These are phyloP conservation scores for Aspergillus sclerotialis DNA, from an alignment of 2,329 filamentous ascomycete species.

Conservation along the genomic window DNA sequence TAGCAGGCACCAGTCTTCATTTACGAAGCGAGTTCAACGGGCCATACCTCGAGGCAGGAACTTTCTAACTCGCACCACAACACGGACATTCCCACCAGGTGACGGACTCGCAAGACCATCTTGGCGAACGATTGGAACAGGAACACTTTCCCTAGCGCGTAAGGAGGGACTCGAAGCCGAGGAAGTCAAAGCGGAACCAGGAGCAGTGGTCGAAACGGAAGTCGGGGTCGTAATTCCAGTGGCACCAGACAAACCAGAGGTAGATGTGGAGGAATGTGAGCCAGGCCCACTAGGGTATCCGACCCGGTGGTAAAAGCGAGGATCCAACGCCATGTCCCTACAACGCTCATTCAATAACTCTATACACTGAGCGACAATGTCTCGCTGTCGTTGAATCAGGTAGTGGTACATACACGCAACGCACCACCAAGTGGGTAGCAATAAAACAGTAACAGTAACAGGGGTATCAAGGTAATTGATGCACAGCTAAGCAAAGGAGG, in stretches of 20 bases:
- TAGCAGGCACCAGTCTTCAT: conserved; percentile 1
- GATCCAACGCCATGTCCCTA: conserved; percentile 35
- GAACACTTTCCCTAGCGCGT: conserved; percentile 63
- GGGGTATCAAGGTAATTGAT: neutral
- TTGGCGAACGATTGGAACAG: conserved; percentile 46
- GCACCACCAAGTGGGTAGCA: too few relatives aligned
- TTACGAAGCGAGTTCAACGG: conserved; percentile 2
- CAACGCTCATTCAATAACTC: conserved; percentile 32
- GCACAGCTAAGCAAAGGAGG: too few relatives aligned
- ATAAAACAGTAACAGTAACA: too few relatives aligned
- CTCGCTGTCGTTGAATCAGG: conserved; percentile 31
- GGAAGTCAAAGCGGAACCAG: conserved; percentile 40
- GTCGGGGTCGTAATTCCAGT: conserved; percentile 32
- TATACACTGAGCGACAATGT: conserved; percentile 31
- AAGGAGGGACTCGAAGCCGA: conserved; percentile 73
- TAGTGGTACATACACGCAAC: conserved; percentile 35
- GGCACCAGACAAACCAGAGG: conserved; percentile 24
- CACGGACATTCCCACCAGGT: conserved; percentile 68
- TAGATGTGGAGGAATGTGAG: conserved; percentile 28
- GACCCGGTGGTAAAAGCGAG: conserved; percentile 32
- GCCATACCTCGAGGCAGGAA: conserved; percentile 68
- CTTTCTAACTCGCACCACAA: conserved; percentile 72
- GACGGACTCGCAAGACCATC: conserved; percentile 41
- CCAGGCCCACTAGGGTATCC: conserved; percentile 21
- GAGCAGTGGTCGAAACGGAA: conserved; percentile 29